These are phyloP conservation scores for Astragalus membranaceus DNA, from an alignment of 306 rosid genomes.

Conservation along the genomic window DNA sequence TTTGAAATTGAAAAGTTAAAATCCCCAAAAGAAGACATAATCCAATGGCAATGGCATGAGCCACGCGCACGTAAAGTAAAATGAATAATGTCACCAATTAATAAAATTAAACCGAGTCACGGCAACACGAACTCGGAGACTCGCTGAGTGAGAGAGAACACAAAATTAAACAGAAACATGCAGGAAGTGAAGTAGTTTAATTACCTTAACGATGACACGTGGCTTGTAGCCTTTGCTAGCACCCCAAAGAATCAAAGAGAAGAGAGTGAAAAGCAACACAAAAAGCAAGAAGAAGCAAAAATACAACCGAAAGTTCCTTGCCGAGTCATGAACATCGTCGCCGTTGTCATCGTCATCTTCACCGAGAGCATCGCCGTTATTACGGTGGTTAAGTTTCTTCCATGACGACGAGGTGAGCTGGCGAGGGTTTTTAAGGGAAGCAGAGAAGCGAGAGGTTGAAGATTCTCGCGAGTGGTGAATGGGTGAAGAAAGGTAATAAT, in stretches of 20 bases:
- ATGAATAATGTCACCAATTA: no score
- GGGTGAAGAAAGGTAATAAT: slow-evolving; percentile 71
- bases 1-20: neutral
- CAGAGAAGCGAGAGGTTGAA: slow-evolving; percentile 88
- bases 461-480: slow-evolving; percentile 97
- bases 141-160: neutral
- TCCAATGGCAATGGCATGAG: neutral
- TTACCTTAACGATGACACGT: slow-evolving; percentile 48
- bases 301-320: slow-evolving; percentile 40
- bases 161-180: neutral
- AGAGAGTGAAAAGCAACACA: slow-evolving; percentile 41
- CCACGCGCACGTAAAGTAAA: neutral
- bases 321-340: neutral
- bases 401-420: slow-evolving; percentile 29
- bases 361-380: slow-evolving; percentile 20
- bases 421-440: slow-evolving; percentile 61
- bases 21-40: neutral
- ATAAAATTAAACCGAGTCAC: neutral
- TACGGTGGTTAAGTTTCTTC: slow-evolving; percentile 45
- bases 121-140: neutral
- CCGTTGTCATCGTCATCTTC: neutral
- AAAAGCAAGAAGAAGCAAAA: slow-evolving; percentile 50
- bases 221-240: slow-evolving; percentile 79
- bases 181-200: neutral
- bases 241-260: slow-evolving; percentile 81